Evolutionary conservation across 2,329 filamentous ascomycete genomes (phyloP), one percentile per base, ranked within the genome.

Genomic region (Penicillium sp.): DNA sequence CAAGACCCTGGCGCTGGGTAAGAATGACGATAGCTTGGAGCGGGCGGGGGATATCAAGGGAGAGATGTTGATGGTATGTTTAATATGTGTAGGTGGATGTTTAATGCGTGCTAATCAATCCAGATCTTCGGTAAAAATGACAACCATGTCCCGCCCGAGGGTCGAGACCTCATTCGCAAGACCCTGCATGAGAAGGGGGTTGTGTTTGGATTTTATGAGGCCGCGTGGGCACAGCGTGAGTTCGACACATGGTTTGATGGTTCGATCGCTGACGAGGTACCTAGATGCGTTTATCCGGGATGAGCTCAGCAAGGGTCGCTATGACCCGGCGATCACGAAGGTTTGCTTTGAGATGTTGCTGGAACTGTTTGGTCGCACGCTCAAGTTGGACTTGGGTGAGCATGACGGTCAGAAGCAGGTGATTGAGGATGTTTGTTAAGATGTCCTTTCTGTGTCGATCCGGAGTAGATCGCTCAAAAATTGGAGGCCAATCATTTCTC

Each of bases 301-400:
- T 68, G 92, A 97, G 78, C 79, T 94, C 55, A 92, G 89, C 73
- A 96, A 96, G 77, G 92, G 92, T n/a, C 83, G 92, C 24, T 97
- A 96, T 68, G 92, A 97, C 71, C 90, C 92, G 1, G 91, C 90
- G 18, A 82, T 97, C 54, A 86, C 87, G 4, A 93, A 92, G 69
- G 84, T 93, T 34, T 96, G 92, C 77, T 96, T 96, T 70, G 90
- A 96, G 79, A 88, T 97, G 73, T 75, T 97, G 65, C 79, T 94
- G 14, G 92, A 97, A 77, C 68, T 96, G 56, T 97, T 97, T 74
- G 86, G 85, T 0, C 81, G 92, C 21, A 86, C 84, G 0, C 75
- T 97, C 69, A 90, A 90, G 77, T 83, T 87, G 4, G 92, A 96
- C 62, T 71, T 97, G 55, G 92, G 93, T 0, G 81, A 84, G 34